phyloP scores from a whole-genome alignment of 2,329 filamentous ascomycete genomes.

The Phialemonium atrogriseum region DNA sequence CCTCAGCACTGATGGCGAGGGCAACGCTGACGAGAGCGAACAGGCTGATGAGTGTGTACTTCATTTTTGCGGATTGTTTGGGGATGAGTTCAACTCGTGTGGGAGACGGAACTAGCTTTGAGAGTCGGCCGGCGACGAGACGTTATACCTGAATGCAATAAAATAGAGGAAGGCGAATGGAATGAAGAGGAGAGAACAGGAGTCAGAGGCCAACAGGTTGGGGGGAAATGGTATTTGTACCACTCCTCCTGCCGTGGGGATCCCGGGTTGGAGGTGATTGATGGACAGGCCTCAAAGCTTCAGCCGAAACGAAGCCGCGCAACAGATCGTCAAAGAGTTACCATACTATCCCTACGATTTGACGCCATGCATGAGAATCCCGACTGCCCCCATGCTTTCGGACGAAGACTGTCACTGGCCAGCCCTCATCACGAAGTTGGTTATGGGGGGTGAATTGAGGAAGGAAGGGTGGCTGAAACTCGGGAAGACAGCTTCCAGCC shows the following conservation, averaged over 20 bases:
- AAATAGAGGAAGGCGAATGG: constrained; percentile 9
- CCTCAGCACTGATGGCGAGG: constrained; percentile 26
- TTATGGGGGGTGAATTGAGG: too few relatives aligned
- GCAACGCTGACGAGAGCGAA: constrained; percentile 38
- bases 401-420: too few relatives aligned
- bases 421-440: too few relatives aligned
- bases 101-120: too few relatives aligned
- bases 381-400: constrained; percentile 1
- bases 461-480: too few relatives aligned
- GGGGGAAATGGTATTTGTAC: constrained; percentile 18
- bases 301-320: too few relatives aligned
- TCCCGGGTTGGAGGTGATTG: constrained; percentile 14
- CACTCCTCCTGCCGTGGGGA: constrained; percentile 6
- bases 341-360: too few relatives aligned
- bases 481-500: too few relatives aligned
- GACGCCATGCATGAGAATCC: background rate
- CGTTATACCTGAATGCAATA: constrained; percentile 21
- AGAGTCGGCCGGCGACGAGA: constrained; percentile 48
- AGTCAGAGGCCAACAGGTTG: constrained; percentile 8
- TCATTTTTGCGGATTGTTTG: constrained; percentile 37
- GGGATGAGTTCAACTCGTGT: constrained; percentile 7
- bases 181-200: constrained; percentile 8
- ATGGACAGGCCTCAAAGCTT: constrained; percentile 9
- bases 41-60: constrained; percentile 39
- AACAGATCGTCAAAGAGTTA: too few relatives aligned